A percentile compares a stretch with the other conserved stretches of the same genome.
Evolutionary conservation across 169 alveolate species (phyloP).

Genomic region (Theileria equi): DNA sequence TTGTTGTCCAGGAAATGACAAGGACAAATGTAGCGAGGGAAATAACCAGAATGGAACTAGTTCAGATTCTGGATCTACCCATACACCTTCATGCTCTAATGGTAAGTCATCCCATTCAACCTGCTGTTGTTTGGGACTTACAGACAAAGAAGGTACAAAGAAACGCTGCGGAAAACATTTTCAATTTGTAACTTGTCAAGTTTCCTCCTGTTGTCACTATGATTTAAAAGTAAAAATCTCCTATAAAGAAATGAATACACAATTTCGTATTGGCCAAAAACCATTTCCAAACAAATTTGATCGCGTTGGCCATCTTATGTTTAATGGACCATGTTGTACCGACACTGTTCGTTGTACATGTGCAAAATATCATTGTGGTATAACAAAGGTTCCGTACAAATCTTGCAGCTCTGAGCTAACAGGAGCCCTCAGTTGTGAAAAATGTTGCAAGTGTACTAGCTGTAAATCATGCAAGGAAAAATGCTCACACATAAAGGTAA

Average conservation of each 20-base stretch:
- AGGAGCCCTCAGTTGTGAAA: neutral
- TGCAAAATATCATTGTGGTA: neutral
- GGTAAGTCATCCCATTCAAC: slow-evolving; percentile 9
- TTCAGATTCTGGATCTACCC: neutral
- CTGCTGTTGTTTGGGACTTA: neutral
- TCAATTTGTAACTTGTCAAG: neutral
- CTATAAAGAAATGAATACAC: slow-evolving; percentile 12
- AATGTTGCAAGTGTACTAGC: neutral
- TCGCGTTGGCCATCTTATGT: slow-evolving; percentile 19
- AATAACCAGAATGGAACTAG: neutral
- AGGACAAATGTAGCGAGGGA: neutral
- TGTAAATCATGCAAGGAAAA: neutral
- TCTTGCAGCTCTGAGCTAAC: neutral
- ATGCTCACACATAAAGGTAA: slow-evolving; percentile 47
- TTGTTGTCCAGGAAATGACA: neutral
- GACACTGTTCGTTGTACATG: neutral
- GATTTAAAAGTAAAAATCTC: slow-evolving; percentile 28
- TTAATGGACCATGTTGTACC: neutral
- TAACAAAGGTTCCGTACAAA: neutral
- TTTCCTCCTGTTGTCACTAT: slow-evolving; percentile 53
- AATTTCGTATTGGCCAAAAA: slow-evolving; percentile 15
- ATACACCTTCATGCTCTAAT: neutral
- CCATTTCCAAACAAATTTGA: slow-evolving; percentile 41
- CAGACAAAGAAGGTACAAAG: neutral
- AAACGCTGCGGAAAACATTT: slow-evolving; percentile 5